These are phyloP conservation scores for Graphilbum ipis-grandicollis DNA, from an alignment of 2,329 filamentous ascomycete species.

Conservation along the genomic window DNA sequence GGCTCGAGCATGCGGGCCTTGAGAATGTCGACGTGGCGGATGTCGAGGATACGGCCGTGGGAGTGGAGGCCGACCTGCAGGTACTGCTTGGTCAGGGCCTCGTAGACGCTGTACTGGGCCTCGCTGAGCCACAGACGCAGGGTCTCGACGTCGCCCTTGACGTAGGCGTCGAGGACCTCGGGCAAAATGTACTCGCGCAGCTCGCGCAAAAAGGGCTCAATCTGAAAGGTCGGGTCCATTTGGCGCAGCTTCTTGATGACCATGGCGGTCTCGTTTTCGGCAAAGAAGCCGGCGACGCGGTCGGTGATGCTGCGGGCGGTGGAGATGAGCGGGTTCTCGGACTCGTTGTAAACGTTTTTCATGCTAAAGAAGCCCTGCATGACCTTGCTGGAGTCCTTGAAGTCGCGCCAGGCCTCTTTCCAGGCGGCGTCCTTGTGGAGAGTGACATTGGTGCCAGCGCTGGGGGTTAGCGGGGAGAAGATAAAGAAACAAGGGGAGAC, in stretches of 20 bases:
- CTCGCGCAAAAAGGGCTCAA: slow-evolving; percentile 87
- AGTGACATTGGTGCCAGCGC: slow-evolving; percentile 85
- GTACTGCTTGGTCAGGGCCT: slow-evolving; percentile 93
- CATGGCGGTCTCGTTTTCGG: slow-evolving; percentile 92
- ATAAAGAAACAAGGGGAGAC: neutral
- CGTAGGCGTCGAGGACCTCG: slow-evolving; percentile 92
- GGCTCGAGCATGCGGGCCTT: slow-evolving; percentile 67
- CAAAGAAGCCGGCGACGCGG: slow-evolving; percentile 85
- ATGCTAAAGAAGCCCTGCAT: slow-evolving; percentile 79
- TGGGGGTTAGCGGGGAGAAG: slow-evolving; percentile 18
- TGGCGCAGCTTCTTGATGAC: slow-evolving; percentile 96
- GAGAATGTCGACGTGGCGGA: slow-evolving; percentile 80
- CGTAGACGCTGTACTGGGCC: slow-evolving; percentile 91
- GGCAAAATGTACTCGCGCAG: slow-evolving; percentile 96
- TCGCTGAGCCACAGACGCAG: slow-evolving; percentile 92
- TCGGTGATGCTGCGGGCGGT: slow-evolving; percentile 92
- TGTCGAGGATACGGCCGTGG: slow-evolving; percentile 88
- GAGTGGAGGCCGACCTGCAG: slow-evolving; percentile 84
- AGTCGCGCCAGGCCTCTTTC: slow-evolving; percentile 97
- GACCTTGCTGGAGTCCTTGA: slow-evolving; percentile 75
- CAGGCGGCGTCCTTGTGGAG: slow-evolving; percentile 93
- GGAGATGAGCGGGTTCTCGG: slow-evolving; percentile 86
- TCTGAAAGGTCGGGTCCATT: slow-evolving; percentile 88
- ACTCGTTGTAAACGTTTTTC: slow-evolving; percentile 82
- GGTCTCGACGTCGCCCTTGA: slow-evolving; percentile 84